Evolutionary conservation across 345 rosid genomes (phyloP).

Genomic region (Camelina sativa): DNA sequence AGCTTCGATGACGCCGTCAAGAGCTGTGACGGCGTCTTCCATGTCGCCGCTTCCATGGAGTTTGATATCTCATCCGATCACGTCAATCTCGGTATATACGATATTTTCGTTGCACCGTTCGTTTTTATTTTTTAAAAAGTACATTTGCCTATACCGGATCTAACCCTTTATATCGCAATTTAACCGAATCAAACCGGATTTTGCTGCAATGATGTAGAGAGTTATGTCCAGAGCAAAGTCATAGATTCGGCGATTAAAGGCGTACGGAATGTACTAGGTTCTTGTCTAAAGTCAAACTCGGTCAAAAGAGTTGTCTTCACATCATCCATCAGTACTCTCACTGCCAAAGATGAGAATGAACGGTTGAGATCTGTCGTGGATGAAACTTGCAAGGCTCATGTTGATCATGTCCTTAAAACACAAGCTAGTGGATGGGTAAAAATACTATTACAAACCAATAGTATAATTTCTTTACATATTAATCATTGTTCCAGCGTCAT

Average conservation of each 20-base stretch:
- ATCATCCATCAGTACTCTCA: slow-evolving; percentile 83
- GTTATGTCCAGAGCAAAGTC: slow-evolving; percentile 54
- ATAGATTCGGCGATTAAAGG: slow-evolving; percentile 72
- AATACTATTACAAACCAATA: background rate
- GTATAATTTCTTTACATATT: background rate
- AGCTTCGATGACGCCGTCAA: slow-evolving; percentile 80
- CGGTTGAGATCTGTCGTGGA: slow-evolving; percentile 65
- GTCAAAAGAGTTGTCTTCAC: slow-evolving; percentile 83
- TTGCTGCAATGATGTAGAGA: slow-evolving; percentile 46
- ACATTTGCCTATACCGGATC: no score
- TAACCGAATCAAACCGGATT: slow-evolving; percentile 17
- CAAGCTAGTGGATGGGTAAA: slow-evolving; percentile 89
- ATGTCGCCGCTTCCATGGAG: slow-evolving; percentile 88
- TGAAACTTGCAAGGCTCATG: slow-evolving; percentile 68
- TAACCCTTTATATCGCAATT: background rate
- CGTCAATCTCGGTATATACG: slow-evolving; percentile 47
- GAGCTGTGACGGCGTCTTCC: slow-evolving; percentile 82
- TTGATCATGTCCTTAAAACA: slow-evolving; percentile 55
- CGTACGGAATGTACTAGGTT: slow-evolving; percentile 67
- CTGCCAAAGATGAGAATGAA: slow-evolving; percentile 63
- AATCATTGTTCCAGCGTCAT: background rate
- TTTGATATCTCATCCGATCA: slow-evolving; percentile 46
- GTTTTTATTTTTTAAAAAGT: no score
- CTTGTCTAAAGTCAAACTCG: slow-evolving; percentile 68
- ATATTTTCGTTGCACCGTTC: slow-evolving; percentile 18